Evolutionary conservation across 2,329 filamentous ascomycete genomes (phyloP).

Genomic region (Calycina marina): DNA sequence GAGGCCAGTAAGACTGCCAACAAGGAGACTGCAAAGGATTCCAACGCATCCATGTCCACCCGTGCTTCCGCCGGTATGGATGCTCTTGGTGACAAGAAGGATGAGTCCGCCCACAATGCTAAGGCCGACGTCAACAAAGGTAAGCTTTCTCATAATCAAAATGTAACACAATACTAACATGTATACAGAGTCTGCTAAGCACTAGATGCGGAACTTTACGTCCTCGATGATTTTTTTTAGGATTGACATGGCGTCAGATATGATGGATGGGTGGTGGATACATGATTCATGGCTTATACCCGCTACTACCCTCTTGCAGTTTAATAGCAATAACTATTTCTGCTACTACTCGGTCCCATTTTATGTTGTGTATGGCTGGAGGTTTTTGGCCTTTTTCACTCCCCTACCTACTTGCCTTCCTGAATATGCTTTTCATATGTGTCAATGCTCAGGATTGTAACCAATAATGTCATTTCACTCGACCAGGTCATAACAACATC

Average conservation of each 20-base stretch:
- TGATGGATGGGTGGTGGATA: not conserved
- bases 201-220: slow-evolving; percentile 16
- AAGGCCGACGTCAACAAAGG: slow-evolving; percentile 34
- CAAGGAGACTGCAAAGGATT: slow-evolving; percentile 40
- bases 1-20: slow-evolving; percentile 42
- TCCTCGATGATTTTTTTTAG: not conserved
- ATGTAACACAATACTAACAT: slow-evolving; percentile 3
- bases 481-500: no score
- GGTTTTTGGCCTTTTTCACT: no score
- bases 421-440: no score
- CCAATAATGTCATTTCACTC: no score
- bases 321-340: no score
- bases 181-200: slow-evolving; percentile 21
- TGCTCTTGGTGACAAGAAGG: slow-evolving; percentile 35
- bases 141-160: slow-evolving; percentile 6
- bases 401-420: no score
- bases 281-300: no score
- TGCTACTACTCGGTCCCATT: no score
- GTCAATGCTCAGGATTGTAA: no score
- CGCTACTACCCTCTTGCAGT: no score
- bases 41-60: slow-evolving; percentile 27
- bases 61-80: slow-evolving; percentile 36
- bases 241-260: slow-evolving; percentile 1
- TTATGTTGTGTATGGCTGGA: no score
- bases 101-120: slow-evolving; percentile 35